Evolutionary conservation across 495 filamentous ascomycete species (phyloP).

Genomic region (Usnea hakonensis): DNA sequence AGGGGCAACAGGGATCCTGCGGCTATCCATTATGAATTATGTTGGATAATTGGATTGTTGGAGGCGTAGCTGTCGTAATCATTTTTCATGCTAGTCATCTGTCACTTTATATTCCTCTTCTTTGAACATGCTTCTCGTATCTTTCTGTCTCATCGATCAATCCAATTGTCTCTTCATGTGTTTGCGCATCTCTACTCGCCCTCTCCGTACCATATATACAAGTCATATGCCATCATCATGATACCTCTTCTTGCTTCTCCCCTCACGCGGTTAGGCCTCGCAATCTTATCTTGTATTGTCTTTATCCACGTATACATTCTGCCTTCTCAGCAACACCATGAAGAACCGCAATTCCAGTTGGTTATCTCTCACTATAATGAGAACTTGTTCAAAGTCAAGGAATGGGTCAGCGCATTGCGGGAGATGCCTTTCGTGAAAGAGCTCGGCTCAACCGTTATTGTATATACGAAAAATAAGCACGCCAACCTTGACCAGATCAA

Average conservation of each 20-base stretch:
- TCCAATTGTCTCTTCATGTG: not conserved
- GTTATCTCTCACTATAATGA: slow-evolving; percentile 8
- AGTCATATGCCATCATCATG: not conserved
- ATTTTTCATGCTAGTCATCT: too few relatives aligned
- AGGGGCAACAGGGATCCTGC: not conserved
- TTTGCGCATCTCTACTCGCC: not conserved
- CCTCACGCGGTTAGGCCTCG: not conserved
- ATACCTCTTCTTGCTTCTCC: not conserved
- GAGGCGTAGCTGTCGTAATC: not conserved
- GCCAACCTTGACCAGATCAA: slow-evolving; percentile 7
- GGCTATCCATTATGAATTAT: not conserved
- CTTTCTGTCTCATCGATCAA: not conserved
- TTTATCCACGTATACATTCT: not conserved
- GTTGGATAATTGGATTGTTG: too few relatives aligned
- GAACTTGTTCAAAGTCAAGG: slow-evolving; percentile 2
- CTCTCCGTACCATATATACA: too few relatives aligned
- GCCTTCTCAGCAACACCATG: not conserved
- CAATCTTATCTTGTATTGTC: not conserved
- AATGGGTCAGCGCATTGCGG: slow-evolving; percentile 7
- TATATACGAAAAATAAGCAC: slow-evolving; percentile 10
- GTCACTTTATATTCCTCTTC: not conserved
- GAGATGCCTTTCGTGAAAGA: slow-evolving; percentile 9
- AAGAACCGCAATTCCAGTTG: not conserved
- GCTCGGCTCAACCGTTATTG: slow-evolving; percentile 3
- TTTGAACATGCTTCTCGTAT: not conserved